These are phyloP conservation scores for Apiospora hydei DNA, from an alignment of 2,329 filamentous ascomycete genomes.

Conservation along the genomic window DNA sequence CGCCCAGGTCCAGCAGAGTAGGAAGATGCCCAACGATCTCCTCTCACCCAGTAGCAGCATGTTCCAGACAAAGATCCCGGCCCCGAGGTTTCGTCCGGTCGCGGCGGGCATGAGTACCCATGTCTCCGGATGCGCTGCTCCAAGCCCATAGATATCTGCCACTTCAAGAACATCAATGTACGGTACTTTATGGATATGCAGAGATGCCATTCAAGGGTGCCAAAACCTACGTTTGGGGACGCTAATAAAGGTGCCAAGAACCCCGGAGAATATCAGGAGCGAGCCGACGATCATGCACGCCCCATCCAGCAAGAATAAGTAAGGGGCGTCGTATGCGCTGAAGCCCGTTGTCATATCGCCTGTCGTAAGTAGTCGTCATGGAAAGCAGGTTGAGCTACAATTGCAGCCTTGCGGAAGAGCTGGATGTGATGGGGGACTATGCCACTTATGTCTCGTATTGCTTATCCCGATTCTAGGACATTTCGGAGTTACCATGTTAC, in stretches of 20 bases:
- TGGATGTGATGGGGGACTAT: too few relatives aligned
- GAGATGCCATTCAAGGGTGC: background rate
- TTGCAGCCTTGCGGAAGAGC: too few relatives aligned
- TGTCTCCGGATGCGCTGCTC: background rate
- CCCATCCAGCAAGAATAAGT: background rate
- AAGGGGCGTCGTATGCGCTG: background rate
- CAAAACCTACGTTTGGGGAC: constrained; percentile 4
- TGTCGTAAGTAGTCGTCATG: too few relatives aligned
- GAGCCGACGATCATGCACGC: constrained; percentile 10
- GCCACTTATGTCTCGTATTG: too few relatives aligned
- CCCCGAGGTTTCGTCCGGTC: background rate
- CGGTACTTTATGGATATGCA: too few relatives aligned
- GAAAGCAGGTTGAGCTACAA: too few relatives aligned
- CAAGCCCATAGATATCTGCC: background rate
- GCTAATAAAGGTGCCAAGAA: background rate
- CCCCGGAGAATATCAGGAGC: background rate
- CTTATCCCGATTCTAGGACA: too few relatives aligned
- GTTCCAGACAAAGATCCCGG: background rate
- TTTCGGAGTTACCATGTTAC: too few relatives aligned
- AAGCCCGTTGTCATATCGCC: background rate
- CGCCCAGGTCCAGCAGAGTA: constrained; percentile 10
- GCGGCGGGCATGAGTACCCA: constrained; percentile 15
- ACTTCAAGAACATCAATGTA: background rate
- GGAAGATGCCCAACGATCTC: background rate
- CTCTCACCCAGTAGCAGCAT: background rate